Base-by-base conservation (phyloP, 2,329 filamentous ascomycete genomes). In the Ceratocystis ficicola region DNA sequence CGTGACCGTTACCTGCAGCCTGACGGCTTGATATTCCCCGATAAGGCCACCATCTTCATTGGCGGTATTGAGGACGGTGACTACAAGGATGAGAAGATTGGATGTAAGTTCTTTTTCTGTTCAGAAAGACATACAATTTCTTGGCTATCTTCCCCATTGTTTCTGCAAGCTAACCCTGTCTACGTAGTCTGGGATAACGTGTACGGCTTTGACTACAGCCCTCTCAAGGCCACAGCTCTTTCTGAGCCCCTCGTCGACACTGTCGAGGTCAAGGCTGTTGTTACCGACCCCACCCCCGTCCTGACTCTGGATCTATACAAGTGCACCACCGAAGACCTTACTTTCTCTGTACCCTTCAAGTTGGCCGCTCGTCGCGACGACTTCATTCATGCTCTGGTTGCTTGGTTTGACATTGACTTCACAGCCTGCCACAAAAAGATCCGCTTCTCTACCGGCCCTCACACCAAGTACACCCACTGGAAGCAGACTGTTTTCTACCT, bases 51-150 rank as follows among this genome's bases (percentile, higher is more conserved):
- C 72, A 96, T 99, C 76, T 96, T 91, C 78, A 86, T 95, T 76
- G 94, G 91, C 68, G 94, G 89, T 73, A 99, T 99, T 69, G 94
- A 99, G 80, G 94, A 99, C 74, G 94, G 94, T 70, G 94, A 99
- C 69, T 99, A 99, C 84, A 97, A 97, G 83, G 93, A 97, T 70
- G 94, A 99, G 81, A 99, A 99, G 83, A 99, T 99, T 73, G 93
- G 92, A 77, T 99, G 93, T 97, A 77, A 80, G 90, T 78, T 55
- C 12, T n/a, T 2, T n/a, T 22, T n/a, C 17, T 36, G 8, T 5
- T 57, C 46, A 10, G 17, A 28, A 17, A 2, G 8, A 32, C 32
- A 62, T 25, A 8, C 30, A 41, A 1, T 48, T 48, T 36, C 30
- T n/a, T 2, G 20, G 25, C 44, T 30, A 28, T 44, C 36, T 48